phyloP scores from a whole-genome alignment of 2,329 filamentous ascomycete genomes.

The Shiraia sp. region DNA sequence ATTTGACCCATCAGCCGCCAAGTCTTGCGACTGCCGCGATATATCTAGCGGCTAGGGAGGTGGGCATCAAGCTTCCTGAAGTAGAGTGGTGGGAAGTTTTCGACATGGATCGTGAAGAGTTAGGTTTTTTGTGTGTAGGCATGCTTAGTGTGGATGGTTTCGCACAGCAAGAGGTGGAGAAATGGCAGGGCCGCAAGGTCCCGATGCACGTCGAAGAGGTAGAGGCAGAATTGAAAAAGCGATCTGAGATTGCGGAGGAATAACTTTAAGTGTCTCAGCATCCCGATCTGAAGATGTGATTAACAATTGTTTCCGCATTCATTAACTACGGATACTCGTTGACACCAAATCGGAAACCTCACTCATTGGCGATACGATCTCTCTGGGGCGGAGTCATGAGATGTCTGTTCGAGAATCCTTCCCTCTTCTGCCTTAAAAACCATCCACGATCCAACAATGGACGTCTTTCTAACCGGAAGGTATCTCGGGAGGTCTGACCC shows the following conservation, averaged over 20 bases:
- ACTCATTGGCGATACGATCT: no score
- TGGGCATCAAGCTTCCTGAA: constrained; percentile 76
- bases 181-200: constrained; percentile 56
- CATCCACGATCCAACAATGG: no score
- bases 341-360: not conserved
- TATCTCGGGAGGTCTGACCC: no score
- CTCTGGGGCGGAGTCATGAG: no score
- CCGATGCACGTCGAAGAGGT: constrained; percentile 63
- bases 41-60: constrained; percentile 83
- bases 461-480: no score
- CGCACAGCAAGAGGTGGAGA: constrained; percentile 62
- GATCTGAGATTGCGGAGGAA: constrained; percentile 23
- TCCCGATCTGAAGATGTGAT: not conserved
- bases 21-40: constrained; percentile 84
- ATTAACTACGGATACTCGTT: no score
- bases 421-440: no score
- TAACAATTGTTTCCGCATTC: not conserved
- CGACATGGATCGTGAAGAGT: constrained; percentile 89
- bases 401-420: no score
- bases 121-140: constrained; percentile 88
- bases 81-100: constrained; percentile 98
- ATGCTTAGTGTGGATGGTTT: constrained; percentile 79
- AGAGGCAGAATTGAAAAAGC: constrained; percentile 63
- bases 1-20: constrained; percentile 88
- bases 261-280: not conserved